These are phyloP conservation scores for Corynespora cassiicola DNA, from an alignment of 2,329 filamentous ascomycete genomes.

Conservation along the genomic window DNA sequence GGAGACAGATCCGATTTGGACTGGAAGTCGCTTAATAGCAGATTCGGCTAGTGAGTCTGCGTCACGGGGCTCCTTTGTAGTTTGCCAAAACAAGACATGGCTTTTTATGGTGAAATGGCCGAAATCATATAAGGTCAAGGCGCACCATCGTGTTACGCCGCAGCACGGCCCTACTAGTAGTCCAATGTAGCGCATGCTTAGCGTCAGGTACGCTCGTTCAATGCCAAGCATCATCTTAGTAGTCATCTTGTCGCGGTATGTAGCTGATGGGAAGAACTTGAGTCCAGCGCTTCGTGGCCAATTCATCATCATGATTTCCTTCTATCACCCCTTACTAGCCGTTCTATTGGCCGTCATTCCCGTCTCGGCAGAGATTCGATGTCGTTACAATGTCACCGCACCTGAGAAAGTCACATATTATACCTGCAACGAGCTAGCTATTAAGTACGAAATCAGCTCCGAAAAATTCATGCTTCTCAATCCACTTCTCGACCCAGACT, in stretches of 20 bases:
- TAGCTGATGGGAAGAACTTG: not conserved
- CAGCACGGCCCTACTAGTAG: not conserved
- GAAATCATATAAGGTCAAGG: no score
- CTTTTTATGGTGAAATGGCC: no score
- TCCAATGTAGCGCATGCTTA: not conserved
- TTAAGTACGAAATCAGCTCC: slow-evolving; percentile 5
- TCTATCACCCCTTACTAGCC: slow-evolving; percentile 1
- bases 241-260: no score
- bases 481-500: slow-evolving; percentile 10
- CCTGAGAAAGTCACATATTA: slow-evolving; percentile 13
- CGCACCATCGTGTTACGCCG: no score
- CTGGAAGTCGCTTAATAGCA: slow-evolving; percentile 3
- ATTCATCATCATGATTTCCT: slow-evolving; percentile 3
- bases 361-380: slow-evolving; percentile 6
- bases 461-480: slow-evolving; percentile 12
- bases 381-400: slow-evolving; percentile 7
- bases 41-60: slow-evolving; percentile 5
- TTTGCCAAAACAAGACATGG: not conserved
- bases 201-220: no score
- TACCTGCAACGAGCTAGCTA: slow-evolving; percentile 8
- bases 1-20: slow-evolving; percentile 6
- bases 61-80: no score
- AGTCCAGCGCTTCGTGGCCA: not conserved
- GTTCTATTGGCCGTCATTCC: slow-evolving; percentile 2
- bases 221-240: no score